Conservation (phyloP, 192 early-diverging fungal species). For the Funneliformis mosseae region DNA sequence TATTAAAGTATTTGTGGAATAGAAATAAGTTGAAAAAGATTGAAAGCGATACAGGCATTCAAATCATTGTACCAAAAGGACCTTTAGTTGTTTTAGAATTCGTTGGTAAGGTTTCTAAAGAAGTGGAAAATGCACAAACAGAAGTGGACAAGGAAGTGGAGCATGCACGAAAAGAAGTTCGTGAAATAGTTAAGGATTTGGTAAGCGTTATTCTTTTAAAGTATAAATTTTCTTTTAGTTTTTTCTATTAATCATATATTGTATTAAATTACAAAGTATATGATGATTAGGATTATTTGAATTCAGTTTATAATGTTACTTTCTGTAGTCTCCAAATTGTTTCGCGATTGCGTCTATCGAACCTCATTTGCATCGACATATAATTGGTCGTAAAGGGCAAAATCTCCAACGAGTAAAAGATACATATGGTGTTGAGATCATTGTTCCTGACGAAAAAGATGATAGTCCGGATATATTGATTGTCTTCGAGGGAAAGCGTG, state of each 20-base stretch:
- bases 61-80: slow-evolving; percentile 58
- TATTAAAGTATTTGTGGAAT: slow-evolving; percentile 76
- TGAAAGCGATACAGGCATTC: slow-evolving; percentile 68
- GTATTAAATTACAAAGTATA: not conserved
- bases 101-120: slow-evolving; percentile 64
- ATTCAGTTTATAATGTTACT: slow-evolving; percentile 4
- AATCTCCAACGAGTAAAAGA: slow-evolving; percentile 67
- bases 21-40: slow-evolving; percentile 73
- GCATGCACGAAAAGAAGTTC: slow-evolving; percentile 63
- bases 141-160: slow-evolving; percentile 59
- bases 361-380: slow-evolving; percentile 71
- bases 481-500: slow-evolving; percentile 69
- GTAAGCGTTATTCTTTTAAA: slow-evolving; percentile 43
- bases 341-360: slow-evolving; percentile 77
- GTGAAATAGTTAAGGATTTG: slow-evolving; percentile 57
- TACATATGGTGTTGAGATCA: slow-evolving; percentile 68
- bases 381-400: slow-evolving; percentile 64
- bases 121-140: slow-evolving; percentile 65
- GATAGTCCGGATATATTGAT: slow-evolving; percentile 76
- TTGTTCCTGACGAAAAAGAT: slow-evolving; percentile 73
- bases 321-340: slow-evolving; percentile 46
- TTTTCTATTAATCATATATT: not conserved
- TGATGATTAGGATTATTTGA: slow-evolving; percentile 8
- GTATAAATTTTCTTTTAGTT: not conserved
- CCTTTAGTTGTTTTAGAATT: slow-evolving; percentile 71